Evolutionary conservation across 305 asterid genomes (phyloP), one percentile per base, ranked within the genome.

Genomic region (Andrographis paniculata): DNA sequence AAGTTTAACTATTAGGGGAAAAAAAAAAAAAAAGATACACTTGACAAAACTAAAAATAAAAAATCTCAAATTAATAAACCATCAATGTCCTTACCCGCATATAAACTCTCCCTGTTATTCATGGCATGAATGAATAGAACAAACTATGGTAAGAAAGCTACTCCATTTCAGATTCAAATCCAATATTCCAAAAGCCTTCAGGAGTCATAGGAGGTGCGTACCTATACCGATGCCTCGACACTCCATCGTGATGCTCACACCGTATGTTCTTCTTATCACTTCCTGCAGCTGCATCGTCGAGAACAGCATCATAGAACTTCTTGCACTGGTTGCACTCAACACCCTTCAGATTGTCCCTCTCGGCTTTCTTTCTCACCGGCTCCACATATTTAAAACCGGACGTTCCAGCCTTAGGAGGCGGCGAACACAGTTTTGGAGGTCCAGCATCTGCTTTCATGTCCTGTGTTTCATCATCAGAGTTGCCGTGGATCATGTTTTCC

Each of bases 161-260:
- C 73, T 73, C 86, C 76, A 60, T 86, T 68, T 86, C 96, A 60
- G 96, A 78, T 57, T 86, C 94, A 66, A 91, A 86, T 33, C 94
- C 95, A 50, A 84, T 79, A 66, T 87, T 81, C 95, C 95, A 87
- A 63, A 87, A 87, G 52, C 97, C 97, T 61, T 84, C 94, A 33
- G 95, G 97, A 60, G 97, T 87, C 13, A 42, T 76, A 58, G 96
- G 97, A 68, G 95, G 97, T 45, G 78, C 94, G 44, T 80, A 87
- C 75, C 77, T 77, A 46, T 82, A 91, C 36, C 95, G 87, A 72
- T 91, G 98, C 71, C 96, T 71, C 17, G 98, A 91, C 52, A 83
- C 98, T 56, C 92, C 95, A 30, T 82, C 86, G 18, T 83, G 93
- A 70, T 86, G 96, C 75, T 86, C 98, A 49, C 98, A 91, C 3